A percentile compares a stretch with the other conserved stretches of the same genome.
phyloP scores from a whole-genome alignment of 202 grass and related monocot species.

The Dendrocalamus latiflorus region DNA sequence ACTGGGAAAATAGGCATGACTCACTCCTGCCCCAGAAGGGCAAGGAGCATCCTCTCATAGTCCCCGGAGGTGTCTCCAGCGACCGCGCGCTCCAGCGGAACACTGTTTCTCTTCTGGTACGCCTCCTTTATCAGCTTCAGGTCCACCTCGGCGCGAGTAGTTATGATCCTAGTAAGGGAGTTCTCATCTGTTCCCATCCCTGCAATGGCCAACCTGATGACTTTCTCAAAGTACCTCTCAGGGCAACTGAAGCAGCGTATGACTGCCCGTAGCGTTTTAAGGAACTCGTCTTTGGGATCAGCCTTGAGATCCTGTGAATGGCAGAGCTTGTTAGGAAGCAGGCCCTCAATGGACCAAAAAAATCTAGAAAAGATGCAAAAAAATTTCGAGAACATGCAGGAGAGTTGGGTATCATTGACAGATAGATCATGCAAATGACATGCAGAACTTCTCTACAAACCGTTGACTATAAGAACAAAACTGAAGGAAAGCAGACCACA shows the following conservation, averaged over 20 bases:
- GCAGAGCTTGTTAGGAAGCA: not conserved
- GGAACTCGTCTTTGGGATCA: conserved; percentile 85
- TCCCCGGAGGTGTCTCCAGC: conserved; percentile 65
- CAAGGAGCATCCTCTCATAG: conserved; percentile 80
- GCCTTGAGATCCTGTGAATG: conserved; percentile 74
- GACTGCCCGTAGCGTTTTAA: conserved; percentile 55
- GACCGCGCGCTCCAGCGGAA: conserved; percentile 44
- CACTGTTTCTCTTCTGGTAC: conserved; percentile 78
- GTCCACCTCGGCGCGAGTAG: conserved; percentile 84
- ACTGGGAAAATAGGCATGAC: not conserved
- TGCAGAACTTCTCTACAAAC: not conserved
- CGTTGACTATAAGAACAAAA: not conserved
- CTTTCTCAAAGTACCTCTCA: conserved; percentile 83
- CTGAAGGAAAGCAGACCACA: not conserved
- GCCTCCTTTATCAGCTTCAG: conserved; percentile 68
- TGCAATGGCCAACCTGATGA: conserved; percentile 58
- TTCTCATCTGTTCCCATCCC: conserved; percentile 71
- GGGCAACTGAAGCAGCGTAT: conserved; percentile 69
- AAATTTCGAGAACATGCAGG: not conserved
- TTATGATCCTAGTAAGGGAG: conserved; percentile 63
- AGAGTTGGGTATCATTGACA: not conserved
- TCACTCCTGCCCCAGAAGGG: conserved; percentile 59
- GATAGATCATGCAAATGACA: not conserved
- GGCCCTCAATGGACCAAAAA: not conserved
- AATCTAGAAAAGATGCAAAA: not conserved